Percentiles rank a stretch among this genome's conserved stretches.
phyloP scores from a whole-genome alignment of 441 rosid genomes.

The Geranium incanum region DNA sequence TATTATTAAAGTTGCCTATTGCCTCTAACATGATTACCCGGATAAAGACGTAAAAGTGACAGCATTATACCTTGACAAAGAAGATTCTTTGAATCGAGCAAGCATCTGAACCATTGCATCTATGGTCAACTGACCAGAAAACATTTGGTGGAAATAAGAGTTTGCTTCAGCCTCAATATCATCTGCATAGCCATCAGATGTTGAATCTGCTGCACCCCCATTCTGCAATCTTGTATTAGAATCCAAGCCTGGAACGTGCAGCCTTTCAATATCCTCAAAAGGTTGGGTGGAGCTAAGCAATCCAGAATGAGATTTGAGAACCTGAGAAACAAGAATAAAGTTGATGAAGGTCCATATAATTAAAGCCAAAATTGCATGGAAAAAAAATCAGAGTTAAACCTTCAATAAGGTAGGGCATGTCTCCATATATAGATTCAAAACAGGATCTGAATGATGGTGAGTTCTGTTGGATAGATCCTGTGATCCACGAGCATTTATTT shows the following conservation, averaged over 20 bases:
- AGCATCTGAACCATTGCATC: constrained; percentile 98
- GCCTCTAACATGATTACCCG: neutral
- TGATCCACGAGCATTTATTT: constrained; percentile 59
- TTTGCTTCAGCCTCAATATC: constrained; percentile 94
- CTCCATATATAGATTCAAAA: constrained; percentile 58
- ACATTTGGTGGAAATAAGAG: constrained; percentile 93
- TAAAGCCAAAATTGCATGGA: neutral
- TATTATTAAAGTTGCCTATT: neutral
- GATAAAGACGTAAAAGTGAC: neutral
- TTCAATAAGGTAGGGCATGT: constrained; percentile 53
- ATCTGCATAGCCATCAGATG: constrained; percentile 64
- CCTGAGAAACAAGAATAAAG: constrained; percentile 34
- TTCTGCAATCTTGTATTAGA: constrained; percentile 61
- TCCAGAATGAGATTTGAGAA: constrained; percentile 54
- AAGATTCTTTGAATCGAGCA: constrained; percentile 82
- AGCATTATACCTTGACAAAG: constrained; percentile 49
- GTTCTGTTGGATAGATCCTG: constrained; percentile 58
- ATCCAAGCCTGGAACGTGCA: constrained; percentile 44
- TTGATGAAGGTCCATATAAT: neutral
- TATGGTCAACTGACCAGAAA: constrained; percentile 71
- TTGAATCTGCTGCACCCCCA: constrained; percentile 59
- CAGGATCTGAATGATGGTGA: constrained; percentile 51
- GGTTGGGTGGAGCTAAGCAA: constrained; percentile 34
- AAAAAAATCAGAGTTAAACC: constrained; percentile 35
- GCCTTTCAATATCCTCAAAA: constrained; percentile 66